Percentiles rank a stretch among this genome's conserved stretches.
These are phyloP conservation scores for Magnaporthiopsis rhizophila DNA, from an alignment of 2,329 filamentous ascomycete species.

Conservation along the genomic window DNA sequence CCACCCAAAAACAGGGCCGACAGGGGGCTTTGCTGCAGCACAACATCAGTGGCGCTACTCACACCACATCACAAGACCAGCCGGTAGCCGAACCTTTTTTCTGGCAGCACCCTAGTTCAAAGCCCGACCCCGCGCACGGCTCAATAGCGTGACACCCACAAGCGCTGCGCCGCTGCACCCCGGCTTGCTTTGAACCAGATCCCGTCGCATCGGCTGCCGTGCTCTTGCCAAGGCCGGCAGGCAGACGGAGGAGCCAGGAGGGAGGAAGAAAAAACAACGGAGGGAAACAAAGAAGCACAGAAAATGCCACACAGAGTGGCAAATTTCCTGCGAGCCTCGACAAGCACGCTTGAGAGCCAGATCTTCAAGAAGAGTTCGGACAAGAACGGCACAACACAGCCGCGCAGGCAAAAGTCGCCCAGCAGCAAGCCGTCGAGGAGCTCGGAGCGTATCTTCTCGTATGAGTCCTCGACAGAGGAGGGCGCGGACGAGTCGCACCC, in stretches of 20 bases:
- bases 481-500: constrained; percentile 19
- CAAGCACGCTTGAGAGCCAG: constrained; percentile 34
- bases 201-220: background rate
- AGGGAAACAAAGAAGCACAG: background rate
- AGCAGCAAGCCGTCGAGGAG: constrained; percentile 20
- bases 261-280: background rate
- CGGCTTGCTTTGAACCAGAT: background rate
- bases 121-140: background rate
- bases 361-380: constrained; percentile 36
- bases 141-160: background rate
- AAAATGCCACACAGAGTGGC: constrained; percentile 50
- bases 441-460: constrained; percentile 26
- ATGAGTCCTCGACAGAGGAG: constrained; percentile 28
- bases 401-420: constrained; percentile 24
- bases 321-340: constrained; percentile 49
- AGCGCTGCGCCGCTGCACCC: background rate
- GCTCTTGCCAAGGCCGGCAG: background rate
- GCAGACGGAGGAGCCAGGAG: background rate
- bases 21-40: background rate
- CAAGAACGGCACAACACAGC: constrained; percentile 8
- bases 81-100: background rate
- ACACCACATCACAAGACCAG: background rate
- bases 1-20: background rate
- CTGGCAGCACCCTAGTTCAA: background rate
- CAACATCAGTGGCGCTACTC: background rate